These are phyloP conservation scores for Pinus taeda DNA, from an alignment of 75 land plant genomes.

Conservation along the genomic window DNA sequence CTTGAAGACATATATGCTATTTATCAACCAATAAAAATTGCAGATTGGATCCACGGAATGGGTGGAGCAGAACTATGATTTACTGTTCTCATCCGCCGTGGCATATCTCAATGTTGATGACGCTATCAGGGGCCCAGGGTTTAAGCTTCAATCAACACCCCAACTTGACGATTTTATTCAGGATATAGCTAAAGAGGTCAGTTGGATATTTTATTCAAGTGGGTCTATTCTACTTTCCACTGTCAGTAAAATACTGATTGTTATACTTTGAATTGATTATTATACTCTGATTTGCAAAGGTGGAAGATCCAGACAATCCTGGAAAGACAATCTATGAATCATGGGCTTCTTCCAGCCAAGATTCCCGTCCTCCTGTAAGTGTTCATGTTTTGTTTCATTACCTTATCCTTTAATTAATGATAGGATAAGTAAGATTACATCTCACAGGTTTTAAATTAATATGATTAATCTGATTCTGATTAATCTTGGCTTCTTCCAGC, in stretches of 20 bases:
- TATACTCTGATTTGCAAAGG: slow-evolving; percentile 15
- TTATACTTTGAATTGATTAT: too few species aligned
- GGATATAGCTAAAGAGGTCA: slow-evolving; percentile 59
- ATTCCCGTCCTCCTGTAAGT: slow-evolving; percentile 32
- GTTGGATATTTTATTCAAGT: neutral
- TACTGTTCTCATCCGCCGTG: slow-evolving; percentile 41
- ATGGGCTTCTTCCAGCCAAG: slow-evolving; percentile 43
- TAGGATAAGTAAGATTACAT: too few species aligned
- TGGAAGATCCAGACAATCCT: slow-evolving; percentile 55
- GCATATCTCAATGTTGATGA: slow-evolving; percentile 76
- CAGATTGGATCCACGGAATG: slow-evolving; percentile 71
- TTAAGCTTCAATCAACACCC: slow-evolving; percentile 64
- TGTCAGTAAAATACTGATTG: too few species aligned
- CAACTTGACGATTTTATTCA: slow-evolving; percentile 74
- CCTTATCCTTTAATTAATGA: too few species aligned
- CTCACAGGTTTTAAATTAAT: too few species aligned
- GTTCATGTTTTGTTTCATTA: neutral
- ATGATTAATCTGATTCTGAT: too few species aligned
- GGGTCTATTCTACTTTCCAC: too few species aligned
- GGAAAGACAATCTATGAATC: slow-evolving; percentile 60
- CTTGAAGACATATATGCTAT: neutral
- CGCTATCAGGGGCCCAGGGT: slow-evolving; percentile 73
- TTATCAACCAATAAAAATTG: neutral
- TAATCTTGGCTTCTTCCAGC: too few species aligned
- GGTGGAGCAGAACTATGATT: slow-evolving; percentile 51